Base-by-base conservation (phyloP, 208 protist genomes). In the Acanthamoeba royreba region DNA sequence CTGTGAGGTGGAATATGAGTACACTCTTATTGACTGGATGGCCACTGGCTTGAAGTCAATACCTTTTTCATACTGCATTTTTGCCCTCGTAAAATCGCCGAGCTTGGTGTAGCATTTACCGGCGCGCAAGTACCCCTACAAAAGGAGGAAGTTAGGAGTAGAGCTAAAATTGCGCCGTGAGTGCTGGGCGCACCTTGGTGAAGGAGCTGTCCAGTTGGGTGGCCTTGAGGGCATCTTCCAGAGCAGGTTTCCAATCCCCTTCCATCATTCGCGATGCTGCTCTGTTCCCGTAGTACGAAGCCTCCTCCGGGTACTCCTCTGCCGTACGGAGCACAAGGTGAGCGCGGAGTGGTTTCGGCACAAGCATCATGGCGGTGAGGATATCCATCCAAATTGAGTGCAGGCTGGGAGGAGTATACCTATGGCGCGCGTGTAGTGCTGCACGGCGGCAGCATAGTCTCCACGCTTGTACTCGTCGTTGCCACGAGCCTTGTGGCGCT, bases 21-120 rank as follows among this genome's bases (percentile, higher is more conserved):
- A 58, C 52, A 94, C 92, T 15, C 38, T 0, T 19, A 69, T 22
- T 35, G 52, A 25, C 55, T 87, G 53, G 19, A 45, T 66, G 74
- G 69, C 93, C n/a, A 31, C 91, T 79, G 94, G 85, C 40, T 95
- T 93, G 25, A 92, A 9, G 31, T 22, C 42, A 1, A 94, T 45
- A 79, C 69, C 93, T 43, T 53, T 38, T 31, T 90, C 85, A 46
- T 95, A 46, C 25, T 88, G 43, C n/a, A 61, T 17, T 38, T 63
- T 17, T 2, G 95, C 81, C 15, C 94, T 19, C 42, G 90, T 40
- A 35, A 95, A 95, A 77, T 91, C 33, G 42, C 94, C 95, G 40
- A 96, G 77, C n/a, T 89, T 81, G 7, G 55, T 25, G 42, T 95
- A 95, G 87, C 81, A 74, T 40, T 95, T 95, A 42, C 87, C 52